Evolutionary conservation across 2,329 filamentous ascomycete genomes (phyloP).

Genomic region (Chrysoporthe puriensis): DNA sequence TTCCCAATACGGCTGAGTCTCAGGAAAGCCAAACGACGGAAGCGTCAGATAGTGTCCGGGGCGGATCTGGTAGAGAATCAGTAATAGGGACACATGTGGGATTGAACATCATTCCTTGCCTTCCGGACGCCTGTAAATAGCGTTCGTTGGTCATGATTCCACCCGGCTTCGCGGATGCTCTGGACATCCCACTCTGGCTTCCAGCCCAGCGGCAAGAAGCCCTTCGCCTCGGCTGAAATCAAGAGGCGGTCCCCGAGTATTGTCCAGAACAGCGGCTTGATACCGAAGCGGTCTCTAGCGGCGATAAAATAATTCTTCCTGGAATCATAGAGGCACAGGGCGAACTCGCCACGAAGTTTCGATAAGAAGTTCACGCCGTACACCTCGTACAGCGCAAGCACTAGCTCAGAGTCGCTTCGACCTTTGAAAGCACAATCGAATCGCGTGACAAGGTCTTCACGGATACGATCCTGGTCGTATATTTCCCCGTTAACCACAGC

Average conservation of each 20-base stretch:
- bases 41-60: constrained; percentile 50
- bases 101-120: constrained; percentile 19
- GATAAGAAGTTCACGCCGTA: constrained; percentile 45
- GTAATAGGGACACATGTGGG: too few species aligned
- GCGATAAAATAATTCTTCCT: constrained; percentile 47
- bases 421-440: constrained; percentile 49
- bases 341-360: constrained; percentile 58
- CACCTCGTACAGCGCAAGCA: constrained; percentile 55
- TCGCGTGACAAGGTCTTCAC: constrained; percentile 39
- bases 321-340: constrained; percentile 55
- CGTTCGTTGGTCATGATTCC: constrained; percentile 49
- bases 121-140: constrained; percentile 53
- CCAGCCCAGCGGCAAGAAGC: constrained; percentile 55
- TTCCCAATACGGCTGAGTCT: constrained; percentile 56
- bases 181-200: constrained; percentile 56
- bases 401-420: constrained; percentile 54
- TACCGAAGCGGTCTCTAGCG: constrained; percentile 57
- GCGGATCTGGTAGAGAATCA: constrained; percentile 32
- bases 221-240: constrained; percentile 58
- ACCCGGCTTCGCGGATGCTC: constrained; percentile 47
- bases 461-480: constrained; percentile 55
- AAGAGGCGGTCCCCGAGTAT: constrained; percentile 45
- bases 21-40: constrained; percentile 39
- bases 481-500: constrained; percentile 64
- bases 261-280: constrained; percentile 61